These are phyloP conservation scores for Bothriochloa decipiens DNA, from an alignment of 176 grass and related monocot genomes.

Conservation along the genomic window DNA sequence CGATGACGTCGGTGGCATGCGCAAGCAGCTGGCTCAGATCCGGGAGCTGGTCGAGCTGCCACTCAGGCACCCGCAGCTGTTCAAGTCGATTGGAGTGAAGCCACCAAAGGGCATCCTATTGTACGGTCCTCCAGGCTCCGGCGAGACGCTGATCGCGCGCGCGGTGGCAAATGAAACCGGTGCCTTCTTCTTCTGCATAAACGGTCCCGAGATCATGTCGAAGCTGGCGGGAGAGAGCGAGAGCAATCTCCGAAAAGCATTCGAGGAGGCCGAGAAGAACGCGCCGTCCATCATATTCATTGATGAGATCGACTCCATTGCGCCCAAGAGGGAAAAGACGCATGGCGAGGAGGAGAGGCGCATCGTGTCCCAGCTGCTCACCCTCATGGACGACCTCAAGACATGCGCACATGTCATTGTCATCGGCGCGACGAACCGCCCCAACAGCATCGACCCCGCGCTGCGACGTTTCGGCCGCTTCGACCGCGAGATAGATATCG, in stretches of 20 bases:
- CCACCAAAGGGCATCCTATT: slow-evolving; percentile 65
- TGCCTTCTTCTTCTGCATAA: slow-evolving; percentile 66
- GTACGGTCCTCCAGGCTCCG: slow-evolving; percentile 58
- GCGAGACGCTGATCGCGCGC: slow-evolving; percentile 57
- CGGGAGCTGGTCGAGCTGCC: slow-evolving; percentile 67
- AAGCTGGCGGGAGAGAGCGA: slow-evolving; percentile 69
- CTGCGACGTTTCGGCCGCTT: slow-evolving; percentile 64
- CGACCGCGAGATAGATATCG: slow-evolving; percentile 64
- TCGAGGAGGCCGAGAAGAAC: slow-evolving; percentile 75
- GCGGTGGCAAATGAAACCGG: slow-evolving; percentile 67
- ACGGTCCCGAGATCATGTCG: slow-evolving; percentile 70
- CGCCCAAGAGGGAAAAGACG: slow-evolving; percentile 63
- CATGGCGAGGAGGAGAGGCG: slow-evolving; percentile 61
- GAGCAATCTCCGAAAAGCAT: slow-evolving; percentile 65
- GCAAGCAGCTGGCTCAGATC: slow-evolving; percentile 65
- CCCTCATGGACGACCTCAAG: slow-evolving; percentile 66
- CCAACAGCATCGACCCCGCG: slow-evolving; percentile 71
- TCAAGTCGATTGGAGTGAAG: slow-evolving; percentile 73
- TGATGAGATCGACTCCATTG: slow-evolving; percentile 64
- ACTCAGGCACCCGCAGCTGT: slow-evolving; percentile 58
- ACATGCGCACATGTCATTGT: slow-evolving; percentile 64
- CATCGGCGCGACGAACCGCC: slow-evolving; percentile 65
- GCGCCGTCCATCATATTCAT: slow-evolving; percentile 70
- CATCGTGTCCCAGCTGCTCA: slow-evolving; percentile 66
- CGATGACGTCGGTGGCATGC: slow-evolving; percentile 65